Evolutionary conservation across 176 grass and related monocot genomes (phyloP), one percentile per base, ranked within the genome.

Genomic region (Zizania latifolia): DNA sequence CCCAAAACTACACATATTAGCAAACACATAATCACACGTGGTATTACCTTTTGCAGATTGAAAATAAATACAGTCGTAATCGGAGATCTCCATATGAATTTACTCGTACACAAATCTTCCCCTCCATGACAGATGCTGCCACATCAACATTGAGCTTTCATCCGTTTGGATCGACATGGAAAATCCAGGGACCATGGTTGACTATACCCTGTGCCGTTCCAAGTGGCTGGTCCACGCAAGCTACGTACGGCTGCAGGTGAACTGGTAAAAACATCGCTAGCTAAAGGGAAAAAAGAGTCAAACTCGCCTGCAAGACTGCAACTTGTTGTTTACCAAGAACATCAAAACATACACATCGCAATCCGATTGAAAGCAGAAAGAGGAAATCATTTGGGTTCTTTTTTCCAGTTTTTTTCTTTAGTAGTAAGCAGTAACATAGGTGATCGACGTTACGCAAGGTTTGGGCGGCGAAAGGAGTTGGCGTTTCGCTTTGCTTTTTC

Each of bases 401-500:
- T 78, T 55, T 55, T 22, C n/a, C n/a, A 53, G 48, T 22, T 22
- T 75, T 24, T 24, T 74, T 74, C 70, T 72, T 57, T 43, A 24
- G 32, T 58, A 58, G 36, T 74, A 31, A 38, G 78, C n/a, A 0
- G 62, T 29, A 56, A 76, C 72, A 68, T 76, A 55, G 71, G 63
- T 17, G 56, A 86, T 81, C 84, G 35, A 39, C 28, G 84, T 36
- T 65, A 72, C 75, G 74, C 53, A 50, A 78, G 58, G 38, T 38
- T 59, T 67, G 79, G 84, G 53, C 13, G 51, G 4, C 9, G 39
- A 80, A 75, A 72, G 79, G 78, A 70, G 73, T 37, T 73, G 19
- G 72, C 58, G 79, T 77, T 72, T 59, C 58, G 29, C 85, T 87
- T 87, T 82, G 66, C 13, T 79, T 82, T 86, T 77, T 70, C 14